Evolutionary conservation across 768 basidiomycete genomes (phyloP).

Genomic region (Terana coerulea): DNA sequence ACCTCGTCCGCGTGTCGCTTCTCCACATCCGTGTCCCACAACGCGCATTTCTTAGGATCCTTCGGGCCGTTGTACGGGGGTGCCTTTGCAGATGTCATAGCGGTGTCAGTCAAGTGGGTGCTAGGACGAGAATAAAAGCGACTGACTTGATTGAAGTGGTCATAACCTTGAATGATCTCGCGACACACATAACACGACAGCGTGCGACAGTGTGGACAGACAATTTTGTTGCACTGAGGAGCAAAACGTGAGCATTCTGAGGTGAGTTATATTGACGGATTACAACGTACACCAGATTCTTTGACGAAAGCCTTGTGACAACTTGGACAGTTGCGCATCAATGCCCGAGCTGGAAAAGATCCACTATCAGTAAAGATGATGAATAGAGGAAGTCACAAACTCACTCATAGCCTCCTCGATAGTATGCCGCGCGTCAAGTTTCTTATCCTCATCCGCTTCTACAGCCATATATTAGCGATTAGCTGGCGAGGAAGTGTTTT

Average conservation of each 20-base stretch:
- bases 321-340: slow-evolving; percentile 87
- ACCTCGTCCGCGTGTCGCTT: slow-evolving; percentile 68
- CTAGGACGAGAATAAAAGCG: slow-evolving; percentile 5
- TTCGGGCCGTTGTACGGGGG: slow-evolving; percentile 16
- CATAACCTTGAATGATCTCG: slow-evolving; percentile 66
- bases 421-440: slow-evolving; percentile 68
- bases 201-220: slow-evolving; percentile 66
- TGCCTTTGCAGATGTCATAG: slow-evolving; percentile 23
- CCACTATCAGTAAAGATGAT: slow-evolving; percentile 5
- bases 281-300: slow-evolving; percentile 59
- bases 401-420: slow-evolving; percentile 94
- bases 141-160: slow-evolving; percentile 63
- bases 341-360: slow-evolving; percentile 53
- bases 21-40: slow-evolving; percentile 65
- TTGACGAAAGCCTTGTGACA: slow-evolving; percentile 83
- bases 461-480: not conserved
- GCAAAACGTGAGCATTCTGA: not conserved
- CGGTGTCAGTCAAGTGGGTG: not conserved
- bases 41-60: slow-evolving; percentile 47
- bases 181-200: slow-evolving; percentile 86
- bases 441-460: slow-evolving; percentile 77
- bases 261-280: not conserved
- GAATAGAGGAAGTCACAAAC: slow-evolving; percentile 24
- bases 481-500: not conserved
- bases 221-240: slow-evolving; percentile 88